phyloP scores from a whole-genome alignment of 2,329 filamentous ascomycete genomes.

The Ascosphaera aggregata region DNA sequence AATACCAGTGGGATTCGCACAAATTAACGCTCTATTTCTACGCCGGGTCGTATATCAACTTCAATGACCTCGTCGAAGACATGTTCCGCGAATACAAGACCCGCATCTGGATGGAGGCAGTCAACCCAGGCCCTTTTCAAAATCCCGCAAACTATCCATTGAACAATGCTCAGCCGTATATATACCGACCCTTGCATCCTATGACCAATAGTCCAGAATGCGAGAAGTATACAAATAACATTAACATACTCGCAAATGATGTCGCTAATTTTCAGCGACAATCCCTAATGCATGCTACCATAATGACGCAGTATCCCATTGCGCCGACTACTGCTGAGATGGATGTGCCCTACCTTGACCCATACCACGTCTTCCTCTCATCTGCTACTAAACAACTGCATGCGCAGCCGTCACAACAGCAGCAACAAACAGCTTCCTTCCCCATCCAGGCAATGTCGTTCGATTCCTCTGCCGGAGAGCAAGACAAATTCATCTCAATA shows the following conservation, averaged over 20 bases:
- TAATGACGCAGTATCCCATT: neutral
- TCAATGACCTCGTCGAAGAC: conserved; percentile 91
- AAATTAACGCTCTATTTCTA: conserved; percentile 99
- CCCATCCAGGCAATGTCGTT: no score
- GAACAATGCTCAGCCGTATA: neutral
- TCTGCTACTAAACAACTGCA: neutral
- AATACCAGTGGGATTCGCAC: conserved; percentile 98
- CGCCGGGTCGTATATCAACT: conserved; percentile 94
- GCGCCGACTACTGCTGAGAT: neutral
- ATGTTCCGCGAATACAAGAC: conserved; percentile 99
- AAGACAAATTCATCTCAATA: no score
- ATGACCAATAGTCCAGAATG: neutral
- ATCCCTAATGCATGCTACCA: neutral
- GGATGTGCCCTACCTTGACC: neutral
- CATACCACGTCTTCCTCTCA: neutral
- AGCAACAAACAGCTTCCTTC: no score
- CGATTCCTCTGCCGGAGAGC: no score
- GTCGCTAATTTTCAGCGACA: neutral
- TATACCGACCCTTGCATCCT: neutral
- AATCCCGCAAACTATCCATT: neutral
- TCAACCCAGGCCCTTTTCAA: conserved; percentile 40
- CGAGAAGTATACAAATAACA: neutral
- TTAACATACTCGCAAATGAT: neutral
- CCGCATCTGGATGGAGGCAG: conserved; percentile 97
- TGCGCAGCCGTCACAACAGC: neutral